These are phyloP conservation scores for Cordyceps pruinosa DNA, from an alignment of 2,329 filamentous ascomycete species.

Conservation along the genomic window DNA sequence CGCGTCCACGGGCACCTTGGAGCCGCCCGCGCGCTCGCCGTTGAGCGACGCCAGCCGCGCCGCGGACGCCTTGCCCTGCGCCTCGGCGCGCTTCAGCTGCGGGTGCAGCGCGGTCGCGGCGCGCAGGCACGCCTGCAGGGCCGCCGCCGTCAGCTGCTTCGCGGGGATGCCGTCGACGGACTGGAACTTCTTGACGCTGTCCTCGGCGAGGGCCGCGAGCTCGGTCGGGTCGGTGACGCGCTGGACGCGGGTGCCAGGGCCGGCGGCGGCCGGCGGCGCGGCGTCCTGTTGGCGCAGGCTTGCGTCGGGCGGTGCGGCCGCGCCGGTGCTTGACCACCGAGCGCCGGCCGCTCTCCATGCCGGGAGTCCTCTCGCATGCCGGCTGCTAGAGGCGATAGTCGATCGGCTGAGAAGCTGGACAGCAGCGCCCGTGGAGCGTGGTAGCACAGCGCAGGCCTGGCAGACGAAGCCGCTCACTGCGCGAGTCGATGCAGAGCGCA, in stretches of 20 bases:
- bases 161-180: conserved; percentile 38
- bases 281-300: neutral
- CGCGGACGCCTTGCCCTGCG: conserved; percentile 38
- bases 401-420: conserved; percentile 21
- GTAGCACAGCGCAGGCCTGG: conserved; percentile 36
- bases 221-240: conserved; percentile 32
- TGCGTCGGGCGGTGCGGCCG: conserved; percentile 5
- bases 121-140: conserved; percentile 38
- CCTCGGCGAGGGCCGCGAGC: conserved; percentile 35
- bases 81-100: conserved; percentile 32
- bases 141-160: conserved; percentile 35
- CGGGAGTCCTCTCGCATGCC: neutral
- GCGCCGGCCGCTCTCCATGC: conserved; percentile 12
- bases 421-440: conserved; percentile 13
- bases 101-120: conserved; percentile 39
- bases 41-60: conserved; percentile 47
- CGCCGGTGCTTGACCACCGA: conserved; percentile 24
- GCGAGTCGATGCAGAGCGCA: conserved; percentile 31
- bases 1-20: conserved; percentile 24
- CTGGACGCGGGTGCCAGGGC: conserved; percentile 8
- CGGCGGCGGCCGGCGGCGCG: neutral
- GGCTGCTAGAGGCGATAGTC: conserved; percentile 11
- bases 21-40: conserved; percentile 27
- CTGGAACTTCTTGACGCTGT: conserved; percentile 37
- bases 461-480: conserved; percentile 34